Evolutionary conservation across 441 rosid species (phyloP).

Genomic region (Adansonia rubrostipa): DNA sequence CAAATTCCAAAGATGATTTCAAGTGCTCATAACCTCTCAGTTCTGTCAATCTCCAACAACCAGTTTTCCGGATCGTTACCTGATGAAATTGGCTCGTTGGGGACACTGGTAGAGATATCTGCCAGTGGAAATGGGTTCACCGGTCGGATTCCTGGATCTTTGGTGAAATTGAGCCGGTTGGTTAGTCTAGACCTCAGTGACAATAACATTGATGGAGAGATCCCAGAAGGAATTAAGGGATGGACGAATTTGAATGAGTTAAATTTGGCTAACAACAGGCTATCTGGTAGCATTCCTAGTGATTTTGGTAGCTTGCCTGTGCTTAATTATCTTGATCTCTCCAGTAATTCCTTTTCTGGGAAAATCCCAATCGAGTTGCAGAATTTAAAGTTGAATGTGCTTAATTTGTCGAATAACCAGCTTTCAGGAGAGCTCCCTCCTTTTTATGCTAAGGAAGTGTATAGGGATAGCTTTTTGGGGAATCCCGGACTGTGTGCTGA

Average conservation of each 20-base stretch:
- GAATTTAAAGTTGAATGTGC: slow-evolving; percentile 61
- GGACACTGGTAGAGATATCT: slow-evolving; percentile 46
- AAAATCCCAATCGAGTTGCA: slow-evolving; percentile 57
- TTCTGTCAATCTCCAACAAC: slow-evolving; percentile 50
- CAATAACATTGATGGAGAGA: slow-evolving; percentile 54
- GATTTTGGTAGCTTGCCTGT: slow-evolving; percentile 58
- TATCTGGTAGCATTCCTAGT: slow-evolving; percentile 55
- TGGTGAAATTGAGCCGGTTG: slow-evolving; percentile 51
- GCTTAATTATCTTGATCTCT: slow-evolving; percentile 71
- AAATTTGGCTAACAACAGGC: slow-evolving; percentile 49
- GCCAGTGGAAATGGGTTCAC: slow-evolving; percentile 44
- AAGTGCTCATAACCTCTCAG: slow-evolving; percentile 54
- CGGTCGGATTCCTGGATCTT: slow-evolving; percentile 44
- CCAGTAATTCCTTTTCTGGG: slow-evolving; percentile 56
- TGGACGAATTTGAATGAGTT: slow-evolving; percentile 63
- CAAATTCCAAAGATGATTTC: slow-evolving; percentile 38
- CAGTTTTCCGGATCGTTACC: slow-evolving; percentile 57
- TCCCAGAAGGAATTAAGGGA: slow-evolving; percentile 45
- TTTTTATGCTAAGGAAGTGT: slow-evolving; percentile 47
- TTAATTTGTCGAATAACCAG: slow-evolving; percentile 58
- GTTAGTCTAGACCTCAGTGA: slow-evolving; percentile 56
- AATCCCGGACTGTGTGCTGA: slow-evolving; percentile 59
- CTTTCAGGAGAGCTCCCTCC: slow-evolving; percentile 61
- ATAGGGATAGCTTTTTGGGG: slow-evolving; percentile 52
- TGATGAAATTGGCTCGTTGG: slow-evolving; percentile 46